Percentiles rank a stretch among this genome's conserved stretches.
Conservation (phyloP, 2,329 filamentous ascomycete species). For the Onygenales sp. region DNA sequence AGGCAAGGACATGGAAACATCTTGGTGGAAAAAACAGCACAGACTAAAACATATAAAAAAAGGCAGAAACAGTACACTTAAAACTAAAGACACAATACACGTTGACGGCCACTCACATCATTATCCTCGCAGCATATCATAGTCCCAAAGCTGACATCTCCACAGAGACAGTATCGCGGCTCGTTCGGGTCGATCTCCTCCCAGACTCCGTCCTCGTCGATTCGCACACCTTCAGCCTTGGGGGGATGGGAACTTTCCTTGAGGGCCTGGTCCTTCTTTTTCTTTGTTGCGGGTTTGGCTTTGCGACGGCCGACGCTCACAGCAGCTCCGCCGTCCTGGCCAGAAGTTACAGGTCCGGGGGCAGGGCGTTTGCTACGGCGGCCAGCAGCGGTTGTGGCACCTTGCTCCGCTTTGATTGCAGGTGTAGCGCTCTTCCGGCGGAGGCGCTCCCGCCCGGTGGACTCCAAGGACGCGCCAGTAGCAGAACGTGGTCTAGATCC, state of each 20-base stretch:
- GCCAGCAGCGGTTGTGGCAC: conserved; percentile 19
- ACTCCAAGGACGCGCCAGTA: conserved; percentile 8
- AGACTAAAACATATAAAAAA: conserved; percentile 1
- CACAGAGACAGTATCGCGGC: conserved; percentile 55
- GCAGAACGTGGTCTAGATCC: conserved; percentile 15
- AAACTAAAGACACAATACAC: conserved; percentile 3
- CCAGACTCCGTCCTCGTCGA: conserved; percentile 39
- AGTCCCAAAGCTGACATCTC: conserved; percentile 53
- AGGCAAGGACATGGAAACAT: background rate
- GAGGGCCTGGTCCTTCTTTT: conserved; percentile 29
- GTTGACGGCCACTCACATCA: conserved; percentile 33
- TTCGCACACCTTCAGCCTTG: conserved; percentile 29
- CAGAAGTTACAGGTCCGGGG: conserved; percentile 49
- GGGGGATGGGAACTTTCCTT: conserved; percentile 15
- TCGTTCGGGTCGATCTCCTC: conserved; percentile 52
- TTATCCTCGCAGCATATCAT: conserved; percentile 59
- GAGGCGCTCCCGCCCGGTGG: conserved; percentile 19
- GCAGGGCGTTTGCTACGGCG: conserved; percentile 50
- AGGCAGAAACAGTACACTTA: conserved; percentile 15
- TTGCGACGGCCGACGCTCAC: conserved; percentile 53
- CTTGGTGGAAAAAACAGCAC: background rate
- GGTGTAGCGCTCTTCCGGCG: conserved; percentile 35
- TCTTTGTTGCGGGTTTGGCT: conserved; percentile 40
- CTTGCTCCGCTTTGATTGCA: conserved; percentile 30
- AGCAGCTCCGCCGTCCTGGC: conserved; percentile 51